Percentiles rank a stretch among this genome's conserved stretches.
phyloP scores from a whole-genome alignment of 345 rosid species.

The Psidium guajava region DNA sequence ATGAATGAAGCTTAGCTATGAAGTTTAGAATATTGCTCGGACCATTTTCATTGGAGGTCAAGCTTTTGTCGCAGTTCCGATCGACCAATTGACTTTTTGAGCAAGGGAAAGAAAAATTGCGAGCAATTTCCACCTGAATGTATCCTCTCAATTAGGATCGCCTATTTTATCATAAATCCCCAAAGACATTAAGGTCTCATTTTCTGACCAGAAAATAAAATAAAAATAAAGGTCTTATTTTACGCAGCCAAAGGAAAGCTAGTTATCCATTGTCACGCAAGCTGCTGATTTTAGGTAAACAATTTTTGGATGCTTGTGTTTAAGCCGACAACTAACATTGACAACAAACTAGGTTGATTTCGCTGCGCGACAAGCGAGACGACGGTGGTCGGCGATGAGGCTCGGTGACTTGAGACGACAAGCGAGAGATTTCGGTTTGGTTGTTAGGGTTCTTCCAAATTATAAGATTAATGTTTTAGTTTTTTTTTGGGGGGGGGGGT shows the following conservation, averaged over 20 bases:
- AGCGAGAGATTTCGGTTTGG: background rate
- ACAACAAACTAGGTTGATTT: background rate
- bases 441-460: background rate
- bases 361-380: accelerated
- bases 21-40: background rate
- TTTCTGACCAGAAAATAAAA: background rate
- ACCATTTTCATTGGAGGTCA: background rate
- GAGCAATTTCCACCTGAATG: background rate
- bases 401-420: background rate
- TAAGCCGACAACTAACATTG: background rate
- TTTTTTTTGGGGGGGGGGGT: no score
- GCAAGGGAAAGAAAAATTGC: no score
- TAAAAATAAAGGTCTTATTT: background rate
- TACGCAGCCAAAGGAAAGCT: background rate
- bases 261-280: background rate
- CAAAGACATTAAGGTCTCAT: background rate
- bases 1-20: background rate
- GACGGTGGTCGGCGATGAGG: background rate
- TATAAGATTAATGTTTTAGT: background rate
- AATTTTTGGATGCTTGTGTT: background rate
- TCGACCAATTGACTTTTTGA: background rate
- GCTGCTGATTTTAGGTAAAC: background rate
- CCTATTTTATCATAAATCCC: background rate
- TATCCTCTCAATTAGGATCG: background rate
- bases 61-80: background rate